Conservation (phyloP, 1,139 yeast genomes). For the Suhomyces coccinellae region DNA sequence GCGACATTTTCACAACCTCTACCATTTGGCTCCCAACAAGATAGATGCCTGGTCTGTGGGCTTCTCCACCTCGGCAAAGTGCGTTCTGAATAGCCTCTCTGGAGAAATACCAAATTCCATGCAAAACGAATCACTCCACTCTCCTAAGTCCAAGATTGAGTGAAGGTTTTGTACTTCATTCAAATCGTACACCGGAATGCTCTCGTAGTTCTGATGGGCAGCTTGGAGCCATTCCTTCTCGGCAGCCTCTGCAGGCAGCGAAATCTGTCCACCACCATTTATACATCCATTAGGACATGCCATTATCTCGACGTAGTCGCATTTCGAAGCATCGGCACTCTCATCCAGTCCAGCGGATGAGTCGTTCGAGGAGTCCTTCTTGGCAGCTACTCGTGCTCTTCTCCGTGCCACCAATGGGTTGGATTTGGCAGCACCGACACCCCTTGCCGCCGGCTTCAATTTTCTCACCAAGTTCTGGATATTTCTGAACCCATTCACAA, state of each 20-base stretch:
- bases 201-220: conserved; percentile 31
- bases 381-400: conserved; percentile 31
- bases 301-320: conserved; percentile 92
- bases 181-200: conserved; percentile 26
- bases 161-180: conserved; percentile 18
- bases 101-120: conserved; percentile 28
- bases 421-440: conserved; percentile 18
- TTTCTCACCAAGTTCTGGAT: conserved; percentile 90
- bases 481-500: conserved; percentile 89
- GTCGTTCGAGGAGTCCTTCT: conserved; percentile 19
- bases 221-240: conserved; percentile 46
- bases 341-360: conserved; percentile 22
- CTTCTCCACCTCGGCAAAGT: conserved; percentile 52
- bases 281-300: conserved; percentile 98
- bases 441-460: conserved; percentile 49
- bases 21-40: conserved; percentile 49
- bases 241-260: conserved; percentile 40
- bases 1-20: conserved; percentile 2
- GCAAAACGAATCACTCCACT: conserved; percentile 40
- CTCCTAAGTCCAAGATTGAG: conserved; percentile 16
- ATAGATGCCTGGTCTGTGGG: conserved; percentile 50
- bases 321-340: conserved; percentile 59
- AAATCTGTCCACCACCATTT: conserved; percentile 94
- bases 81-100: conserved; percentile 45
- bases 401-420: conserved; percentile 47